Evolutionary conservation across 78 protist genomes (phyloP).

Genomic region (Isochrysis galbana): DNA sequence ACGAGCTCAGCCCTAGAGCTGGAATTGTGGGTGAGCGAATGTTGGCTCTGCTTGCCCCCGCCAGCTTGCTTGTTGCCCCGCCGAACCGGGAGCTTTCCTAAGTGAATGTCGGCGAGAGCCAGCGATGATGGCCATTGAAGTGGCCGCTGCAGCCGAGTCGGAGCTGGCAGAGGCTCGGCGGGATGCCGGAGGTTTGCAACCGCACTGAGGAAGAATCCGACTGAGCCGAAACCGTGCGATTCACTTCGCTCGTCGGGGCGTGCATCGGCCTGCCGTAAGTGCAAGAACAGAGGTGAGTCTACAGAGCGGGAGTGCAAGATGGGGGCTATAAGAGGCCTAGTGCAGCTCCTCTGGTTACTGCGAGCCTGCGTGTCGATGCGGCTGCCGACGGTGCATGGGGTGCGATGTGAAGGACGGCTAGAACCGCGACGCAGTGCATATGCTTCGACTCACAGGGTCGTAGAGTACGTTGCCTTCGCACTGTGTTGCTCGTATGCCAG

Average conservation of each 20-base stretch:
- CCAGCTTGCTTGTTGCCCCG: not conserved
- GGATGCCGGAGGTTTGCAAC: not conserved
- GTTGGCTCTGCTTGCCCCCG: no score
- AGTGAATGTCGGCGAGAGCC: not conserved
- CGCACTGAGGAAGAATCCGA: not conserved
- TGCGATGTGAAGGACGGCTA: no score
- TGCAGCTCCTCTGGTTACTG: no score
- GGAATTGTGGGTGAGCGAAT: no score
- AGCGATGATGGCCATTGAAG: not conserved
- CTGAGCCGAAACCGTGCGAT: constrained; percentile 19
- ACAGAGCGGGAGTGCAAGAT: no score
- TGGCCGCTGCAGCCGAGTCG: not conserved
- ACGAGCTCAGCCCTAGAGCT: no score
- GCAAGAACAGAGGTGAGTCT: no score
- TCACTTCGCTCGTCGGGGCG: not conserved
- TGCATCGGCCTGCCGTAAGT: no score
- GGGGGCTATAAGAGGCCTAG: no score
- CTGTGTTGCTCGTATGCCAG: not conserved
- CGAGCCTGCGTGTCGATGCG: no score
- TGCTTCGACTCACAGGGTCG: constrained; percentile 5
- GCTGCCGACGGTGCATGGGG: no score
- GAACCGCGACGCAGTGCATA: no score
- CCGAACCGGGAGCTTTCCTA: not conserved
- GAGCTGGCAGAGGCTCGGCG: constrained; percentile 16
- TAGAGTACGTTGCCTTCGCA: not conserved